phyloP scores from a whole-genome alignment of 2,329 filamentous ascomycete species.

The Gnomoniopsis sp. region DNA sequence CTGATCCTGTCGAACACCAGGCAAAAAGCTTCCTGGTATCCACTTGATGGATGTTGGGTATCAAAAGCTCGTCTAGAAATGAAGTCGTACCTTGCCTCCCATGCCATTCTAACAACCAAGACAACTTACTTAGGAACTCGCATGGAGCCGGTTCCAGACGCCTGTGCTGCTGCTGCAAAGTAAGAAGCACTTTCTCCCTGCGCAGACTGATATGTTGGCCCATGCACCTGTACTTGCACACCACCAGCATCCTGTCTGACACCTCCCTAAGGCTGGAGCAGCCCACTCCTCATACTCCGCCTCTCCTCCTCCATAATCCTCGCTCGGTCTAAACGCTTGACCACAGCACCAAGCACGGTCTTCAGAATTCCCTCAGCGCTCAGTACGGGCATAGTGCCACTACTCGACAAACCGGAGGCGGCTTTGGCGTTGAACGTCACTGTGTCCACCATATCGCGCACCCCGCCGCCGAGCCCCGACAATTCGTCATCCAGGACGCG shows the following conservation, averaged over 20 bases:
- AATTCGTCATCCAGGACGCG: constrained; percentile 73
- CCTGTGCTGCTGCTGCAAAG: neutral
- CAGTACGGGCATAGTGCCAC: constrained; percentile 35
- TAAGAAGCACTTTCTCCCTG: neutral
- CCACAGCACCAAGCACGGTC: constrained; percentile 74
- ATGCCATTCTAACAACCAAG: too few species aligned
- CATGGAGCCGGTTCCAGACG: neutral
- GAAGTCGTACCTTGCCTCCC: too few species aligned
- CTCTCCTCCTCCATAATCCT: constrained; percentile 16
- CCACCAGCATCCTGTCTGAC: neutral
- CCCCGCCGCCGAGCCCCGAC: constrained; percentile 44
- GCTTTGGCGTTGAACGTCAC: constrained; percentile 63
- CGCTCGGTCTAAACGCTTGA: constrained; percentile 59
- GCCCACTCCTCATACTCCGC: constrained; percentile 14
- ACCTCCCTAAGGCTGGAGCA: constrained; percentile 9
- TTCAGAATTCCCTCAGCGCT: constrained; percentile 75
- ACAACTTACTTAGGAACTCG: too few species aligned
- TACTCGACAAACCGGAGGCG: constrained; percentile 25
- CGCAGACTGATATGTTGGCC: neutral
- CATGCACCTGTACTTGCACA: too few species aligned
- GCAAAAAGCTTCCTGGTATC: too few species aligned
- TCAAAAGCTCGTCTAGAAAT: too few species aligned
- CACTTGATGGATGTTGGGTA: too few species aligned
- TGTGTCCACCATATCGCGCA: constrained; percentile 91
- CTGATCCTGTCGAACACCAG: too few species aligned